Percentiles rank a stretch among this genome's conserved stretches.
phyloP scores from a whole-genome alignment of 352 stramenopile genomes.

The Phytophthora parvispora region DNA sequence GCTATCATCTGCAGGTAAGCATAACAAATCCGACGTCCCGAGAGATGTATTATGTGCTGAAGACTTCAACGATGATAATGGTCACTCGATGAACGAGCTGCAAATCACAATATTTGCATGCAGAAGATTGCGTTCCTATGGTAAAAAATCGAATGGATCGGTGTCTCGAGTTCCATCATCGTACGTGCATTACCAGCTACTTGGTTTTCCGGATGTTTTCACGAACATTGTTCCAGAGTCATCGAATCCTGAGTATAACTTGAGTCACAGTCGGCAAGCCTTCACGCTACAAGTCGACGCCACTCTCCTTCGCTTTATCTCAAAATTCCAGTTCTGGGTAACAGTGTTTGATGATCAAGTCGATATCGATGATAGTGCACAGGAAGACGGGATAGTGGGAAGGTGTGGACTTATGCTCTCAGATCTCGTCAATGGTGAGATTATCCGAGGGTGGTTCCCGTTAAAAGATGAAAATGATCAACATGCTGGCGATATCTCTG shows the following conservation, averaged over 20 bases:
- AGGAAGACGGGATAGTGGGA: constrained; percentile 77
- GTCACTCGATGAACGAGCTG: constrained; percentile 60
- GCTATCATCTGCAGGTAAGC: constrained; percentile 36
- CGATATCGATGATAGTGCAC: constrained; percentile 38
- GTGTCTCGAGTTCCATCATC: constrained; percentile 62
- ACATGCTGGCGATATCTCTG: constrained; percentile 70
- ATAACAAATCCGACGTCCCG: neutral
- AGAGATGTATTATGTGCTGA: constrained; percentile 24
- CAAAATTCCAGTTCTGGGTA: constrained; percentile 82
- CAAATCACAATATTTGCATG: constrained; percentile 79
- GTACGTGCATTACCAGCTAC: constrained; percentile 93
- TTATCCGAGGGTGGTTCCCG: constrained; percentile 77
- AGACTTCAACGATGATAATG: constrained; percentile 28
- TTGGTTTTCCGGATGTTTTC: constrained; percentile 91
- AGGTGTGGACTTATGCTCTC: constrained; percentile 75
- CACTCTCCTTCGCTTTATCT: constrained; percentile 85
- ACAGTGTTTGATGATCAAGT: constrained; percentile 90
- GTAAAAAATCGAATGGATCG: constrained; percentile 42
- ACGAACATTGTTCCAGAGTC: constrained; percentile 85
- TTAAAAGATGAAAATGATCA: constrained; percentile 67
- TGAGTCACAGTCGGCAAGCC: constrained; percentile 64
- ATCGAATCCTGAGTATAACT: constrained; percentile 80
- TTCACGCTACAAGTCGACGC: constrained; percentile 81
- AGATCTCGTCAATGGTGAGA: constrained; percentile 77
- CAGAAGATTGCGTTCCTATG: constrained; percentile 57